Base-by-base conservation (phyloP, 2,329 filamentous ascomycete genomes). In the Pseudogymnoascus verrucosus region DNA sequence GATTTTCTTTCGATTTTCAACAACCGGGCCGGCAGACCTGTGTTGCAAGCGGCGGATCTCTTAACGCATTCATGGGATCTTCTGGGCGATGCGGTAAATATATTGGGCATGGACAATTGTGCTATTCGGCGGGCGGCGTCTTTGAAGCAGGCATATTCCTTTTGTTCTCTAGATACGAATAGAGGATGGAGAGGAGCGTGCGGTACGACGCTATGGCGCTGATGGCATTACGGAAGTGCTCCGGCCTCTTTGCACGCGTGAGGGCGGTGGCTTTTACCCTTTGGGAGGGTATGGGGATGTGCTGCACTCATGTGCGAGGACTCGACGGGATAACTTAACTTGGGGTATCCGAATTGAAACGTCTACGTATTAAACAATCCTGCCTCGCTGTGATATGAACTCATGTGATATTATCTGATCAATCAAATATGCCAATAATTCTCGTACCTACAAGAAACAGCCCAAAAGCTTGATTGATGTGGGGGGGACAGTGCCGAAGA, bases 61-160 rank as follows among this genome's bases (percentile, higher is more conserved):
- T 54, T 57, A 57, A 57, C 51, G 51, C 51, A 57, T 57, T 57
- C 51, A 57, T 57, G 51, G 51, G 51, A 57, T 57, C 51, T 57
- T 42, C 39, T 37, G 19, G 51, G 51, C 51, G 51, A 57, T 57
- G 51, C 28, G 51, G 51, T 57, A 57, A 57, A 57, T 57, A 54
- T 57, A 44, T 47, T 47, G 51, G 51, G 51, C 51, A 57, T 34
- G 28, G 28, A 57, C 3, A 40, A 37, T 4, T 57, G 51, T 57
- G 51, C 51, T 57, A 57, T 57, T 57, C 28, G 51, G 51, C 51
- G 51, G 51, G 51, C 51, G 51, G 47, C 51, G 51, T 57, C 51
- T 57, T 57, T 57, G 51, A 57, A 57, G 51, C 51, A 57, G 51
- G 51, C 51, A 57, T 57, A 57, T 57, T 57, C 51, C 51, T 57